Conservation (phyloP, 176 grass and related monocot genomes). For the Rhynchospora pubera region DNA sequence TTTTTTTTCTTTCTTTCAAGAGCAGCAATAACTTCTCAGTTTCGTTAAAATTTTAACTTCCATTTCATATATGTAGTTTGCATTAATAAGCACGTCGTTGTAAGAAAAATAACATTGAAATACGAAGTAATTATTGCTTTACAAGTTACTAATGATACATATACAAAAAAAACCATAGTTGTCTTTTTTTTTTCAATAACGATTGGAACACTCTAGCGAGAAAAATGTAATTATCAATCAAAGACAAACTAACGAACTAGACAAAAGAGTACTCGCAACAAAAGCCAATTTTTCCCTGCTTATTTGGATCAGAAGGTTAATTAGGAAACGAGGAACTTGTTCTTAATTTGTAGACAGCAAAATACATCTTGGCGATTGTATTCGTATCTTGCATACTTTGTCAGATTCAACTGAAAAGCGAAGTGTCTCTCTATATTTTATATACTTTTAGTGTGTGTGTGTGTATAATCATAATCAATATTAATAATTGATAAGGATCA, state of each 20-base stretch:
- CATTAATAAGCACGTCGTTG: not conserved
- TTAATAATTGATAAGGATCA: too few relatives aligned
- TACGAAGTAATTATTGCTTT: not conserved
- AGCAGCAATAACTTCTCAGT: too few relatives aligned
- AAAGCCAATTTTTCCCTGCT: not conserved
- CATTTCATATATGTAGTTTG: too few relatives aligned
- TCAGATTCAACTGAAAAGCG: too few relatives aligned
- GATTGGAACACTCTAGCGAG: not conserved
- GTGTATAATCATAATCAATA: too few relatives aligned
- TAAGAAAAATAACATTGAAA: not conserved
- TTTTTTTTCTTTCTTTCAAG: too few relatives aligned
- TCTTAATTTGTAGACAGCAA: not conserved
- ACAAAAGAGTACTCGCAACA: conserved; percentile 1
- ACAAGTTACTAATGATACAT: not conserved
- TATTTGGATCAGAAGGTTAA: not conserved
- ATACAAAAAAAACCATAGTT: not conserved
- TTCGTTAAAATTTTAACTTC: too few relatives aligned
- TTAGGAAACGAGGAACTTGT: conserved; percentile 8
- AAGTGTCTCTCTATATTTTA: too few relatives aligned
- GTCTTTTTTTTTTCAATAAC: not conserved
- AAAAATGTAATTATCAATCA: not conserved
- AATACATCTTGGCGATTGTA: not conserved
- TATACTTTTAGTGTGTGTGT: too few relatives aligned
- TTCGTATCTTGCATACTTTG: not conserved
- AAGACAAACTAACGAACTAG: not conserved